Conservation (phyloP, 2,329 filamentous ascomycete species). For the Bipolaris zeicola region DNA sequence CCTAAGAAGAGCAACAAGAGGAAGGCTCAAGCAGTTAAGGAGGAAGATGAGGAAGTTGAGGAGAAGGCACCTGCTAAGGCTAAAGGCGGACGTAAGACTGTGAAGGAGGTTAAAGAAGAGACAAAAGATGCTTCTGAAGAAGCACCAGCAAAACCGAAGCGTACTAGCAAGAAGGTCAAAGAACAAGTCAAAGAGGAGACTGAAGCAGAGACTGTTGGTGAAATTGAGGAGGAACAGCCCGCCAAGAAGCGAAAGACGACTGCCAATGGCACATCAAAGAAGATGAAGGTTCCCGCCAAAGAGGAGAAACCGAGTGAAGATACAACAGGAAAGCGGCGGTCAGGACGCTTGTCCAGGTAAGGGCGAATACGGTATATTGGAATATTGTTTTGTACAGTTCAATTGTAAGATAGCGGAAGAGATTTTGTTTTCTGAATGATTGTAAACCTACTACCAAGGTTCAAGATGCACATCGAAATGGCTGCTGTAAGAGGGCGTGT, state of each 20-base stretch:
- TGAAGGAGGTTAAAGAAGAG: slow-evolving; percentile 30
- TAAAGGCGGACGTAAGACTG: slow-evolving; percentile 31
- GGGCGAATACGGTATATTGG: neutral
- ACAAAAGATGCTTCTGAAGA: slow-evolving; percentile 30
- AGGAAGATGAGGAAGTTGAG: slow-evolving; percentile 27
- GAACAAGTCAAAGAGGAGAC: slow-evolving; percentile 24
- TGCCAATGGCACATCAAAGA: slow-evolving; percentile 17
- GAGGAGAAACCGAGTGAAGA: slow-evolving; percentile 23
- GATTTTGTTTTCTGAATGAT: neutral
- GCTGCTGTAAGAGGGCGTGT: neutral
- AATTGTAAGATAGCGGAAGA: neutral
- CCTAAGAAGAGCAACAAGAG: slow-evolving; percentile 45
- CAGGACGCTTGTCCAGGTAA: slow-evolving; percentile 28
- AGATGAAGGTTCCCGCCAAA: slow-evolving; percentile 14
- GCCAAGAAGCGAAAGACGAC: slow-evolving; percentile 37
- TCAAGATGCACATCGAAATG: neutral
- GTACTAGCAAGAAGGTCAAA: slow-evolving; percentile 12
- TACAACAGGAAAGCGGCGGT: slow-evolving; percentile 26
- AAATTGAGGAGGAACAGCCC: slow-evolving; percentile 27
- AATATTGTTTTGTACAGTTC: neutral
- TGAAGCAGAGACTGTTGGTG: slow-evolving; percentile 25
- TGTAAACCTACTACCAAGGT: neutral
- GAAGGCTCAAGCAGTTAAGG: slow-evolving; percentile 36
- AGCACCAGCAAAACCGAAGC: slow-evolving; percentile 16
- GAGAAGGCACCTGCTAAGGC: slow-evolving; percentile 20